These are phyloP conservation scores for Microsporum canis DNA, from an alignment of 2,329 filamentous ascomycete genomes.

Conservation along the genomic window DNA sequence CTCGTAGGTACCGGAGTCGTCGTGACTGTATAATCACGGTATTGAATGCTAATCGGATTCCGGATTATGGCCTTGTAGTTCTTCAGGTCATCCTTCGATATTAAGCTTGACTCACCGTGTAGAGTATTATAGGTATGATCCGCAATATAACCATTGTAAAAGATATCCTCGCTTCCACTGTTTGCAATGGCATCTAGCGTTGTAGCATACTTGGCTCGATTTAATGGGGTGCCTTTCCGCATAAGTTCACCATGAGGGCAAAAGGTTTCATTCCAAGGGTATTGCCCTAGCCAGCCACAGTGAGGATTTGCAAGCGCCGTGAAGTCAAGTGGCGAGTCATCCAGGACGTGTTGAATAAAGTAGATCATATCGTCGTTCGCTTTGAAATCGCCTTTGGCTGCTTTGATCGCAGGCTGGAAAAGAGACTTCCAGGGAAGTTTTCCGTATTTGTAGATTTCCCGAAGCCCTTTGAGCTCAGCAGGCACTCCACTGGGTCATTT, in stretches of 20 bases:
- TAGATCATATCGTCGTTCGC: conserved; percentile 61
- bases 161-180: conserved; percentile 53
- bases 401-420: conserved; percentile 60
- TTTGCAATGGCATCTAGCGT: conserved; percentile 67
- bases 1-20: conserved; percentile 60
- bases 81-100: conserved; percentile 67
- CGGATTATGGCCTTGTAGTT: conserved; percentile 56
- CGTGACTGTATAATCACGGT: conserved; percentile 59
- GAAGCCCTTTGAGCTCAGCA: conserved; percentile 59
- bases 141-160: conserved; percentile 62
- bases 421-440: conserved; percentile 53
- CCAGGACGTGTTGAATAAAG: conserved; percentile 54
- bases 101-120: conserved; percentile 54
- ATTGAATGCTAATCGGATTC: conserved; percentile 37
- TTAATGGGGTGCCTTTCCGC: conserved; percentile 63
- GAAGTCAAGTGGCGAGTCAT: conserved; percentile 37
- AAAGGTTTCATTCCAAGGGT: conserved; percentile 75
- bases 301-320: not conserved
- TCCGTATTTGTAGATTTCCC: conserved; percentile 57
- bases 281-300: not conserved
- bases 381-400: conserved; percentile 39
- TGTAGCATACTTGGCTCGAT: conserved; percentile 64
- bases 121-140: conserved; percentile 54
- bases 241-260: conserved; percentile 67
- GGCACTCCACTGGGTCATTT: conserved; percentile 39